phyloP scores from a whole-genome alignment of 2,329 filamentous ascomycete species.

The Colletotrichum phormii region DNA sequence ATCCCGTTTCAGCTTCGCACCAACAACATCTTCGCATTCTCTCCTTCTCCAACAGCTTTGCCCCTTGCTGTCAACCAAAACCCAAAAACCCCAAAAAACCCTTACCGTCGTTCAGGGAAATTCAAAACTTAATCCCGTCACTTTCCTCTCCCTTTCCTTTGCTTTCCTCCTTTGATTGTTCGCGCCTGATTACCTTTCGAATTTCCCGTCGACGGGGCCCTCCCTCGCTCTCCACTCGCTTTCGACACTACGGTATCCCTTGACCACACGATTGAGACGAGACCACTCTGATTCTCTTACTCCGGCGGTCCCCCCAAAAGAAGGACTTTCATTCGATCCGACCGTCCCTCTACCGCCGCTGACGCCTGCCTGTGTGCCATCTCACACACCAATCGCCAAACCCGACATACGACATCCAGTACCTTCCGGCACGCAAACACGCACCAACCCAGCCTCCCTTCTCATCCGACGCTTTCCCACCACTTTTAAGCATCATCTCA shows the following conservation, averaged over 20 bases:
- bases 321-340: conserved; percentile 7
- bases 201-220: conserved; percentile 28
- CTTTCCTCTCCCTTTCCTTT: not conserved
- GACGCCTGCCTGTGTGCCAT: conserved; percentile 1
- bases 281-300: not conserved
- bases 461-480: conserved; percentile 11
- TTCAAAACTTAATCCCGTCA: conserved; percentile 13
- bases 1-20: conserved; percentile 48
- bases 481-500: conserved; percentile 21
- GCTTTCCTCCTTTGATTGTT: conserved; percentile 11
- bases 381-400: not conserved
- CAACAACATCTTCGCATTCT: conserved; percentile 40
- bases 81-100: conserved; percentile 8
- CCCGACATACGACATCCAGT: not conserved
- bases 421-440: not conserved
- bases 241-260: conserved; percentile 17
- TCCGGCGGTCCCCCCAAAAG: conserved; percentile 4
- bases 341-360: conserved; percentile 17
- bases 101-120: conserved; percentile 20
- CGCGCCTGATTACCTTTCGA: conserved; percentile 28
- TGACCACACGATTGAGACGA: conserved; percentile 1
- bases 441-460: conserved; percentile 12
- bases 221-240: conserved; percentile 36
- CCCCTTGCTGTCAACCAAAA: conserved; percentile 25
- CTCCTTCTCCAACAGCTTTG: conserved; percentile 38